A percentile compares a stretch with the other conserved stretches of the same genome.
These are phyloP conservation scores for Candida methanosorbosa DNA, from an alignment of 805 yeast species.

Conservation along the genomic window DNA sequence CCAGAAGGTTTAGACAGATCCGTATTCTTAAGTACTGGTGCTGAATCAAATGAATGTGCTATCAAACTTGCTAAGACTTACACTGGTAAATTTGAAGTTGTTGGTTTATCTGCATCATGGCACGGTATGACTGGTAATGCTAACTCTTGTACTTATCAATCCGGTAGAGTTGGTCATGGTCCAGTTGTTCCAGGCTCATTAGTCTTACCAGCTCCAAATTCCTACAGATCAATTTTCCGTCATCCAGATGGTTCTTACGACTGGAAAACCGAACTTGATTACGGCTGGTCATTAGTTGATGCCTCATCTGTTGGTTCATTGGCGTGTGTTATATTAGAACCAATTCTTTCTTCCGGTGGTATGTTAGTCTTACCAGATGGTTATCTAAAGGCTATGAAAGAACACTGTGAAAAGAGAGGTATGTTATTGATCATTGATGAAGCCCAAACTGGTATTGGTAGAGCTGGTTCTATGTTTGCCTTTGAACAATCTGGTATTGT, in stretches of 20 bases:
- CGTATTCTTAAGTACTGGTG: slow-evolving; percentile 21
- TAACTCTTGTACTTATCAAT: slow-evolving; percentile 16
- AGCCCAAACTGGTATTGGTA: slow-evolving; percentile 48
- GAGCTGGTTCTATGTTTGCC: slow-evolving; percentile 39
- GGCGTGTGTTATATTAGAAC: too few relatives aligned
- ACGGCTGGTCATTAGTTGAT: slow-evolving; percentile 19
- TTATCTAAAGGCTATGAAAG: slow-evolving; percentile 34
- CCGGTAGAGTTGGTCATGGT: slow-evolving; percentile 19
- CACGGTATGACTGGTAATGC: slow-evolving; percentile 23
- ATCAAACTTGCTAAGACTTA: slow-evolving; percentile 21
- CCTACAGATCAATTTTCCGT: slow-evolving; percentile 19
- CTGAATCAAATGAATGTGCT: slow-evolving; percentile 26
- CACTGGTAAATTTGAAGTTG: slow-evolving; percentile 20
- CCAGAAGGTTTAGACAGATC: slow-evolving; percentile 17
- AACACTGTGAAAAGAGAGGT: slow-evolving; percentile 41
- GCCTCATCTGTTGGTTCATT: slow-evolving; percentile 28
- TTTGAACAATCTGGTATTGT: slow-evolving; percentile 32
- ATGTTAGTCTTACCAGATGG: too few relatives aligned
- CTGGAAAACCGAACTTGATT: slow-evolving; percentile 20
- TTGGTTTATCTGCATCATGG: slow-evolving; percentile 20
- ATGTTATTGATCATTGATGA: slow-evolving; percentile 40
- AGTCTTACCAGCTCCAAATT: slow-evolving; percentile 19
- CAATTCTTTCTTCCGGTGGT: too few relatives aligned
- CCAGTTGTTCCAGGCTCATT: slow-evolving; percentile 20
- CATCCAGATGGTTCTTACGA: slow-evolving; percentile 19